phyloP scores from a whole-genome alignment of 169 alveolate genomes.

The Haemoproteus tartakovskyi region DNA sequence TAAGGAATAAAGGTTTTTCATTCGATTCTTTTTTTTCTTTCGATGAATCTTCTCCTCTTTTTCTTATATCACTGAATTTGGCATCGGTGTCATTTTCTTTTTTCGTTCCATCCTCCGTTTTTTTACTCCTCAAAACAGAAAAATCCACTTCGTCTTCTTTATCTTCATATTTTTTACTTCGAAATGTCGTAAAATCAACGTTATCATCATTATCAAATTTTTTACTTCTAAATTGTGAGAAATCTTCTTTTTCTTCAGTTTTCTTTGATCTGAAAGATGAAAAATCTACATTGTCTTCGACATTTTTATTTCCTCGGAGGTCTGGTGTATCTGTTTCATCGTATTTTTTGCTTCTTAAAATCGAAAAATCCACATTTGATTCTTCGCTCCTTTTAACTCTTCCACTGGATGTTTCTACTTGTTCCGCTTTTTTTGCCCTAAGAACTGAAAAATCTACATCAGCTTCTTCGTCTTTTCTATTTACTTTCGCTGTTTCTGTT shows the following conservation, averaged over 20 bases:
- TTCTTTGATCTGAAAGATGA: neutral
- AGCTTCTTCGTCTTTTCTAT: conserved; percentile 4
- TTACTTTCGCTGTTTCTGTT: too few relatives aligned
- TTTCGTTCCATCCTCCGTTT: too few relatives aligned
- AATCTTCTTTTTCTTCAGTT: too few relatives aligned
- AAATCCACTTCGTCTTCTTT: neutral
- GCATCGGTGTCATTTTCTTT: neutral
- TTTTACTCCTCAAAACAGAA: conserved; percentile 3
- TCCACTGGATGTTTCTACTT: neutral
- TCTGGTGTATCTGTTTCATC: neutral
- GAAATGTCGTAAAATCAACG: neutral
- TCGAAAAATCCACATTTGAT: neutral
- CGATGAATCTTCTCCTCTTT: too few relatives aligned
- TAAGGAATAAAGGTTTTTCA: conserved; percentile 37
- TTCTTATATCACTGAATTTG: too few relatives aligned
- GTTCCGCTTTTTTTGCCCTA: conserved; percentile 8
- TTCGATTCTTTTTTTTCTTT: conserved; percentile 1
- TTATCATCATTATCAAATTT: conserved; percentile 7
- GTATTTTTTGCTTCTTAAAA: neutral
- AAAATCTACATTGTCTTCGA: neutral
- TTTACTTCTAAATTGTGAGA: conserved; percentile 5
- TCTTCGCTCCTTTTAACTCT: conserved; percentile 11
- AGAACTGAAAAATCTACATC: conserved; percentile 7
- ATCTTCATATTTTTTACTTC: conserved; percentile 11
- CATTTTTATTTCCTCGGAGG: neutral